A percentile compares a stretch with the other conserved stretches of the same genome.
Conservation (phyloP, 2,329 filamentous ascomycete genomes). For the Camillea tinctor region DNA sequence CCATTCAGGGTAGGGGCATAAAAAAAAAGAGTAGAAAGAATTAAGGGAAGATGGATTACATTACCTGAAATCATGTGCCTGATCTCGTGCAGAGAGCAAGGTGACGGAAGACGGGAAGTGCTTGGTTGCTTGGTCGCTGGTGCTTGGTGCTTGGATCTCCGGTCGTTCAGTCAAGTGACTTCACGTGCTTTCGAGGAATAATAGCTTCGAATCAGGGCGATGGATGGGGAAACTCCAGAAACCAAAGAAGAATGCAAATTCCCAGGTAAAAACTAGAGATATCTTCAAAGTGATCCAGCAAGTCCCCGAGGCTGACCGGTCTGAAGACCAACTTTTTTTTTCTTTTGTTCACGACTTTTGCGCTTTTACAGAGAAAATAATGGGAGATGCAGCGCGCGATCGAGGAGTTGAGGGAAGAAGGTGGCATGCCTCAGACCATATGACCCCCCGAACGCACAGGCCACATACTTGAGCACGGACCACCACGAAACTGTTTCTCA, state of each 20-base stretch:
- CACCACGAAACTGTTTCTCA: conserved; percentile 3
- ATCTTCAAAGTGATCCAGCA: conserved; percentile 1
- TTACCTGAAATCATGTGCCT: conserved; percentile 32
- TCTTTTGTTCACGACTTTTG: conserved; percentile 12
- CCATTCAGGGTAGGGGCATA: neutral
- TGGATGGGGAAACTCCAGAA: conserved; percentile 27
- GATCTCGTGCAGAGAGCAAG: conserved; percentile 28
- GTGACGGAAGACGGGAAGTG: neutral
- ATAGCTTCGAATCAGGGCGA: conserved; percentile 29
- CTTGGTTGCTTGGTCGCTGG: neutral
- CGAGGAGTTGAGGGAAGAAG: conserved; percentile 29
- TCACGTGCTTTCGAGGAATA: conserved; percentile 31
- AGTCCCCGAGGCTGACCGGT: conserved; percentile 13
- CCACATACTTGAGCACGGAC: conserved; percentile 11
- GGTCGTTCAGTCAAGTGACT: conserved; percentile 32
- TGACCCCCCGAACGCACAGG: conserved; percentile 11
- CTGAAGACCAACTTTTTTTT: conserved; percentile 5
- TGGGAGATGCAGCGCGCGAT: conserved; percentile 25
- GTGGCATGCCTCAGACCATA: conserved; percentile 29
- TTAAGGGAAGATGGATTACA: conserved; percentile 11
- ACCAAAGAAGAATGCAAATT: conserved; percentile 4
- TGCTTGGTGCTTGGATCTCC: conserved; percentile 28
- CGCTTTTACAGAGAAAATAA: conserved; percentile 21
- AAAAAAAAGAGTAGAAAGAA: neutral
- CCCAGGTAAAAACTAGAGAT: neutral